Evolutionary conservation across 2,329 filamentous ascomycete genomes (phyloP), one percentile per base, ranked within the genome.

Genomic region (Huntiella abstrusa): DNA sequence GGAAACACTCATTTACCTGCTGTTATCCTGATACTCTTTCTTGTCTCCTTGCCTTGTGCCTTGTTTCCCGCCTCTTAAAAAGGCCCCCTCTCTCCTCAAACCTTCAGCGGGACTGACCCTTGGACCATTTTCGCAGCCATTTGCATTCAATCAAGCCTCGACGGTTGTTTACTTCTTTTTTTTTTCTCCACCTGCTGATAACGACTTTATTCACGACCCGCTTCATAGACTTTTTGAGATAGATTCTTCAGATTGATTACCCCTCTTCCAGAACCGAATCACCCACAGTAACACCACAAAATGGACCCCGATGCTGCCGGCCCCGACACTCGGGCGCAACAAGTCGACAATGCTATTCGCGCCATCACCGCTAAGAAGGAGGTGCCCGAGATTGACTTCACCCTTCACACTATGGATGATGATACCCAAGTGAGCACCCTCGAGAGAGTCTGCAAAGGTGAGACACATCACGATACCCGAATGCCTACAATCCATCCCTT

Each of bases 361-460:
- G 91, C 91, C 51, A 86, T 98, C 58, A 78, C 80, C 62, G 77
- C 95, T 57, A 96, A 96, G 80, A 88, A 83, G 69, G 87, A 88
- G 46, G 73, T 92, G 43, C 91, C 91, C 49, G 88, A 96, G 71
- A 96, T 98, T 58, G 91, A 98, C 69, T 98, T 98, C 63, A 92
- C 85, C 48, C 77, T 98, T 59, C 91, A 98, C 64, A 91, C 83
- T 52, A 95, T 96, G 88, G 91, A 98, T 63, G 91, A 98, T 70
- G 85, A 84, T 59, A 79, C 75, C 46, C 85, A 94, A 67, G 91
- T 98, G 60, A 96, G 76, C 75, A 98, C 91, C 52, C 67, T 82
- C 61, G 91, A 98, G 66, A 77, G 91, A 62, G 91, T 98, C 51
- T 94, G 88, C 73, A 98, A 96, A 86, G 91, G 91, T 96, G 75